Evolutionary conservation across 345 rosid genomes (phyloP).

Genomic region (Sonneratia alba): DNA sequence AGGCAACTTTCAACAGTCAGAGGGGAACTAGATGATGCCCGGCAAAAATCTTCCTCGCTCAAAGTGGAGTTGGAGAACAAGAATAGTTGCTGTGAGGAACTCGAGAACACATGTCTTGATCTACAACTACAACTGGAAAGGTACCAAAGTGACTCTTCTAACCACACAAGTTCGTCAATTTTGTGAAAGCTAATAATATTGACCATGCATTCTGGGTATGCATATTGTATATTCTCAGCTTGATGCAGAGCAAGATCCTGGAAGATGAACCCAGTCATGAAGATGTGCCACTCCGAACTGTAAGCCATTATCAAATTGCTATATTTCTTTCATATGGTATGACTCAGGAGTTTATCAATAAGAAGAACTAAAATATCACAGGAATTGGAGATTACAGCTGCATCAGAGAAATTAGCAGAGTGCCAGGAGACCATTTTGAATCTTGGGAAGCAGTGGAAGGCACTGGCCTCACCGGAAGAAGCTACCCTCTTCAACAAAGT

Average conservation of each 20-base stretch:
- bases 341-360: not conserved
- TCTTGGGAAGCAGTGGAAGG: constrained; percentile 82
- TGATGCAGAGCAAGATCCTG: constrained; percentile 24
- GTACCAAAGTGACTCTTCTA: constrained; percentile 16
- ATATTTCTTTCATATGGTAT: not conserved
- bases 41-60: constrained; percentile 21
- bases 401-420: constrained; percentile 89
- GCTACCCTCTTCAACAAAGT: constrained; percentile 45
- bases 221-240: constrained; percentile 32
- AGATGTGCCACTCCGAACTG: constrained; percentile 45
- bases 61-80: constrained; percentile 39
- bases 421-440: constrained; percentile 84
- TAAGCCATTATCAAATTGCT: constrained; percentile 28
- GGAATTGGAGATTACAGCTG: constrained; percentile 82
- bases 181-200: not conserved
- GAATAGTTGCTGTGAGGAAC: constrained; percentile 33
- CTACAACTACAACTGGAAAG: constrained; percentile 42
- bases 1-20: constrained; percentile 25
- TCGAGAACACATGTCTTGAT: constrained; percentile 38
- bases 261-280: constrained; percentile 27
- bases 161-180: not conserved
- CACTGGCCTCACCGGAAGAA: constrained; percentile 59
- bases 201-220: not conserved
- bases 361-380: constrained; percentile 17
- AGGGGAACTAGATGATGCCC: constrained; percentile 28